phyloP scores from a whole-genome alignment of 2,329 filamentous ascomycete species.

The Nectriaceae sp. region DNA sequence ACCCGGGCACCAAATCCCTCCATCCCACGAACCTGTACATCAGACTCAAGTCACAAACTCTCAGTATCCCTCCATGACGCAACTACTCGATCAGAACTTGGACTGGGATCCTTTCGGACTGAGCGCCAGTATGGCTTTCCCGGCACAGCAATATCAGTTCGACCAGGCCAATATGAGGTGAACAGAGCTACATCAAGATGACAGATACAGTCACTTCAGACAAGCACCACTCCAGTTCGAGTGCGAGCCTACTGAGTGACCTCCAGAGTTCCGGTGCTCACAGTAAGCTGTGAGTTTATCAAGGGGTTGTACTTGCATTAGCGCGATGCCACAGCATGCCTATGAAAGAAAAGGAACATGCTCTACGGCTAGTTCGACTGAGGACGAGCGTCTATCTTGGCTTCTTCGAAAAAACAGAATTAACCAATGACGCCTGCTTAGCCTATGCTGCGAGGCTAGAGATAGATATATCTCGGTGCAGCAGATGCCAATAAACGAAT shows the following conservation, averaged over 20 bases:
- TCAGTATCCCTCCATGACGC: slow-evolving; percentile 64
- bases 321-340: too few relatives aligned
- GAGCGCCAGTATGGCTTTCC: slow-evolving; percentile 93
- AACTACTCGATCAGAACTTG: slow-evolving; percentile 74
- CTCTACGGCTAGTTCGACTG: too few relatives aligned
- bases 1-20: slow-evolving; percentile 38
- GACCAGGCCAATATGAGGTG: slow-evolving; percentile 59
- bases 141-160: slow-evolving; percentile 79
- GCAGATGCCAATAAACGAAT: slow-evolving; percentile 1
- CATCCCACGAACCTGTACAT: slow-evolving; percentile 40
- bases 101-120: slow-evolving; percentile 94
- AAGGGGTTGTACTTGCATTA: too few relatives aligned
- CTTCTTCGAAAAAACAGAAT: too few relatives aligned
- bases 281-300: too few relatives aligned
- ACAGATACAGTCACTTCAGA: neutral
- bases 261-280: too few relatives aligned
- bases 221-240: too few relatives aligned
- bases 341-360: too few relatives aligned
- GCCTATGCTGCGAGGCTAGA: slow-evolving; percentile 15
- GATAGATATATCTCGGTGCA: slow-evolving; percentile 29
- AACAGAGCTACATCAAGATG: slow-evolving; percentile 7
- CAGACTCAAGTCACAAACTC: slow-evolving; percentile 31
- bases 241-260: neutral
- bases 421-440: slow-evolving; percentile 9
- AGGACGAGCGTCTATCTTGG: too few relatives aligned